A percentile compares a stretch with the other conserved stretches of the same genome.
phyloP scores from a whole-genome alignment of 371 early-diverging fungal genomes.

The Mucor velutinosus region DNA sequence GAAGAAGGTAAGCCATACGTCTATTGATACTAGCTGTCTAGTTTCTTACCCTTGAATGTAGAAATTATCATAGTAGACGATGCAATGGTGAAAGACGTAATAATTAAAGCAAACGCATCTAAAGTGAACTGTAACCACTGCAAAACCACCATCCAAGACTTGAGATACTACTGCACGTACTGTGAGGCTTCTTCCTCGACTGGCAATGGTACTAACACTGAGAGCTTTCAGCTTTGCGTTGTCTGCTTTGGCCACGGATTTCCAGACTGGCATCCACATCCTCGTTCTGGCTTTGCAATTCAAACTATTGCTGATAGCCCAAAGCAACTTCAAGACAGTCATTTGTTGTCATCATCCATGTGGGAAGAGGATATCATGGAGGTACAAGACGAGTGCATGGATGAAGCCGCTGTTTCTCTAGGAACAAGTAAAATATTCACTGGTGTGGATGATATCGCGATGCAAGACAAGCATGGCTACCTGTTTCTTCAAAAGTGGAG shows the following conservation, averaged over 20 bases:
- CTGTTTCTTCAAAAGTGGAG: constrained; percentile 54
- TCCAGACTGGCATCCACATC: constrained; percentile 78
- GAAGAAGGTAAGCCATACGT: constrained; percentile 15
- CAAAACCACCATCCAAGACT: constrained; percentile 58
- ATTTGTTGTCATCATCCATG: constrained; percentile 21
- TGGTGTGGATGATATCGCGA: constrained; percentile 33
- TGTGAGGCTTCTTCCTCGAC: constrained; percentile 77
- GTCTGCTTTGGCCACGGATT: constrained; percentile 78
- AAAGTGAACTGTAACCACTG: constrained; percentile 68
- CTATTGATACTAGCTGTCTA: no score
- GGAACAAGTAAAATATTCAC: constrained; percentile 46
- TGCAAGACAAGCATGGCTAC: constrained; percentile 43
- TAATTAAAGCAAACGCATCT: constrained; percentile 37
- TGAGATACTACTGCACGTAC: constrained; percentile 81
- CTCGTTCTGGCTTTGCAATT: constrained; percentile 76
- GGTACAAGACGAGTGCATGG: neutral
- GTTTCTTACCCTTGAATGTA: no score
- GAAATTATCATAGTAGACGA: no score
- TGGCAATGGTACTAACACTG: constrained; percentile 46
- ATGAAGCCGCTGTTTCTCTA: neutral
- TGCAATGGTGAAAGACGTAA: neutral
- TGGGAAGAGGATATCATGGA: constrained; percentile 70
- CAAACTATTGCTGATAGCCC: constrained; percentile 60
- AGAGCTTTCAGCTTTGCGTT: constrained; percentile 68
- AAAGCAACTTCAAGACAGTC: neutral